phyloP scores from a whole-genome alignment of 2,329 filamentous ascomycete genomes.

The Knoxdaviesia capensis region DNA sequence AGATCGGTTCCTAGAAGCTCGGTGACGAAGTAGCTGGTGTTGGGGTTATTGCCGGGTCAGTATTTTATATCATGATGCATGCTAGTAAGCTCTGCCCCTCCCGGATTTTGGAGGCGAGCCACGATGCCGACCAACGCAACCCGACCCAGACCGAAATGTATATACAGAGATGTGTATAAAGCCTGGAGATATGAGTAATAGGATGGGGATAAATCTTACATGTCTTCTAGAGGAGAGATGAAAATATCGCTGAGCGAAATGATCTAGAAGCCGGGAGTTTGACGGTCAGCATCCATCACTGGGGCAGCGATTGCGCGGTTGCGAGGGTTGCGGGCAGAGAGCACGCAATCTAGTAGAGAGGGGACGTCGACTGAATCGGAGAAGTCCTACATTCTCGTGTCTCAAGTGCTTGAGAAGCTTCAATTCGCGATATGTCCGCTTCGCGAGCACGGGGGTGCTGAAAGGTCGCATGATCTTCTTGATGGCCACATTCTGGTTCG shows the following conservation, averaged over 20 bases:
- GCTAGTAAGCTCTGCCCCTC: too few relatives aligned
- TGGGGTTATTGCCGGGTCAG: too few relatives aligned
- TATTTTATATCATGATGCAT: too few relatives aligned
- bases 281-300: constrained; percentile 3
- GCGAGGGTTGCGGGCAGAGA: background rate
- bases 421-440: constrained; percentile 91
- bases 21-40: constrained; percentile 78
- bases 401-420: constrained; percentile 92
- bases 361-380: too few relatives aligned
- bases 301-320: background rate
- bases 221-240: constrained; percentile 95
- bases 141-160: too few relatives aligned
- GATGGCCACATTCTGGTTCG: constrained; percentile 86
- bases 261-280: constrained; percentile 33
- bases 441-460: constrained; percentile 94
- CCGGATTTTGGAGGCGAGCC: too few relatives aligned
- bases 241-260: constrained; percentile 99
- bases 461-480: constrained; percentile 99
- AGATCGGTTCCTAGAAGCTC: constrained; percentile 93
- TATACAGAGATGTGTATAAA: background rate
- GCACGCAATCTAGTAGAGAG: background rate
- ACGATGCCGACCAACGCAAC: too few relatives aligned
- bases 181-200: constrained; percentile 2
- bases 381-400: constrained; percentile 66
- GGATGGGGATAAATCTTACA: constrained; percentile 36